A percentile compares a stretch with the other conserved stretches of the same genome.
These are phyloP conservation scores for Yarrowia deformans DNA, from an alignment of 805 yeast species.

Conservation along the genomic window DNA sequence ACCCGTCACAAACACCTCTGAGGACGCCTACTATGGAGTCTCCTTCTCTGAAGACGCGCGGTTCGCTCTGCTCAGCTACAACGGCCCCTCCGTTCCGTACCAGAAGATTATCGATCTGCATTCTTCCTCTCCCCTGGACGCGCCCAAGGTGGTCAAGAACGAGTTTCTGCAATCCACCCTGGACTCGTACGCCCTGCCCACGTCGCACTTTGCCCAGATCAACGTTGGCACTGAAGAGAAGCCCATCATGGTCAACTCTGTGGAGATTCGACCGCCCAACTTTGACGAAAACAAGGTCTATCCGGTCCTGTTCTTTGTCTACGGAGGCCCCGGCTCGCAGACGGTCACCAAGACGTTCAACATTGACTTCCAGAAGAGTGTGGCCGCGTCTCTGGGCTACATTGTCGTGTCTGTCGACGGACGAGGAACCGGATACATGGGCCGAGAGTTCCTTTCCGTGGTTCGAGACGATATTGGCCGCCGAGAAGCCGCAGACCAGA, in stretches of 20 bases:
- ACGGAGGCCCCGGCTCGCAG: slow-evolving; percentile 97
- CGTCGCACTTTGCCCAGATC: slow-evolving; percentile 57
- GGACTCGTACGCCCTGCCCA: slow-evolving; percentile 62
- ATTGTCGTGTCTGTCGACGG: slow-evolving; percentile 96
- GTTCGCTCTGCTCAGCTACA: slow-evolving; percentile 70
- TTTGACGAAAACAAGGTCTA: slow-evolving; percentile 69
- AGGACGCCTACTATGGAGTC: slow-evolving; percentile 70
- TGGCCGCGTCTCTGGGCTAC: slow-evolving; percentile 78
- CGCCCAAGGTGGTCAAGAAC: slow-evolving; percentile 47
- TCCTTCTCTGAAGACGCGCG: slow-evolving; percentile 83
- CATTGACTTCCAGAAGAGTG: slow-evolving; percentile 73
- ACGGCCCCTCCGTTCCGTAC: slow-evolving; percentile 81
- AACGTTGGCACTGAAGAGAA: slow-evolving; percentile 54
- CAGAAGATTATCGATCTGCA: slow-evolving; percentile 73
- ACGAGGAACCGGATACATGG: slow-evolving; percentile 93
- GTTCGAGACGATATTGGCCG: slow-evolving; percentile 86
- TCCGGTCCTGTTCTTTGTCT: slow-evolving; percentile 87
- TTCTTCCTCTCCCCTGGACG: slow-evolving; percentile 50
- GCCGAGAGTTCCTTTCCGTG: slow-evolving; percentile 73
- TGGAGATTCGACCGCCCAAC: slow-evolving; percentile 78
- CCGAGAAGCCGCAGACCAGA: slow-evolving; percentile 85
- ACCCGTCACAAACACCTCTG: slow-evolving; percentile 59
- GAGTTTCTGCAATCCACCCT: slow-evolving; percentile 45
- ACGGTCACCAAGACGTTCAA: slow-evolving; percentile 68
- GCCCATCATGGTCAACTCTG: slow-evolving; percentile 58